These are phyloP conservation scores for Kodamaea kakaduensis DNA, from an alignment of 805 yeast species.

Conservation along the genomic window DNA sequence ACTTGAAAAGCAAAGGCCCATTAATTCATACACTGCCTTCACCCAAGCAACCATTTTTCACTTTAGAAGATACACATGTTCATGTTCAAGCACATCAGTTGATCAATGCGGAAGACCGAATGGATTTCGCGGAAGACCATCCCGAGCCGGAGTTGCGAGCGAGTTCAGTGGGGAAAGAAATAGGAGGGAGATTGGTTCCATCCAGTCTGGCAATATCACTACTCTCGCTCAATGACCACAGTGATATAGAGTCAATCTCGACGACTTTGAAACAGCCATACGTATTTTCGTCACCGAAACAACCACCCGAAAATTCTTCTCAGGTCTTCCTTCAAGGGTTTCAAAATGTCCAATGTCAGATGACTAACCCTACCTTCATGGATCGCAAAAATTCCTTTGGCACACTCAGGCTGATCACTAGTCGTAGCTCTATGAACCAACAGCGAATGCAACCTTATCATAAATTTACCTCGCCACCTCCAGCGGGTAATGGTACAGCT, in stretches of 20 bases:
- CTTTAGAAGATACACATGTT: conserved; percentile 14
- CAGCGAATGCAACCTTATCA: conserved; percentile 37
- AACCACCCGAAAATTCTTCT: too few relatives aligned
- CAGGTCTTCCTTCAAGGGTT: too few relatives aligned
- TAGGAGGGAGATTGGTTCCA: conserved; percentile 38
- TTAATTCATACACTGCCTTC: not conserved
- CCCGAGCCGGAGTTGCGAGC: conserved; percentile 44
- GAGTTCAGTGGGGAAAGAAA: conserved; percentile 39
- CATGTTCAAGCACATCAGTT: conserved; percentile 8
- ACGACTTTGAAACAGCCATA: conserved; percentile 5
- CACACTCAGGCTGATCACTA: conserved; percentile 12
- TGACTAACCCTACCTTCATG: too few relatives aligned
- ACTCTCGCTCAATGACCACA: conserved; percentile 27
- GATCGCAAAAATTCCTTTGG: conserved; percentile 19
- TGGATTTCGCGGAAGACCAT: conserved; percentile 27
- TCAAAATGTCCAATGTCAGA: too few relatives aligned
- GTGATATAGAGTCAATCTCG: conserved; percentile 8
- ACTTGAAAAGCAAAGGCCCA: conserved; percentile 3
- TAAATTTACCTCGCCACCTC: conserved; percentile 30
- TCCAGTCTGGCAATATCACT: conserved; percentile 41
- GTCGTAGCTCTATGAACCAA: conserved; percentile 25
- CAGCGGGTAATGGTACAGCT: conserved; percentile 1
- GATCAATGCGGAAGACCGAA: not conserved
- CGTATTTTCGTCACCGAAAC: conserved; percentile 7
- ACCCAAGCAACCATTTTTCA: conserved; percentile 11